These are phyloP conservation scores for Melampsora americana DNA, from an alignment of 1,284 basidiomycete species.

Conservation along the genomic window DNA sequence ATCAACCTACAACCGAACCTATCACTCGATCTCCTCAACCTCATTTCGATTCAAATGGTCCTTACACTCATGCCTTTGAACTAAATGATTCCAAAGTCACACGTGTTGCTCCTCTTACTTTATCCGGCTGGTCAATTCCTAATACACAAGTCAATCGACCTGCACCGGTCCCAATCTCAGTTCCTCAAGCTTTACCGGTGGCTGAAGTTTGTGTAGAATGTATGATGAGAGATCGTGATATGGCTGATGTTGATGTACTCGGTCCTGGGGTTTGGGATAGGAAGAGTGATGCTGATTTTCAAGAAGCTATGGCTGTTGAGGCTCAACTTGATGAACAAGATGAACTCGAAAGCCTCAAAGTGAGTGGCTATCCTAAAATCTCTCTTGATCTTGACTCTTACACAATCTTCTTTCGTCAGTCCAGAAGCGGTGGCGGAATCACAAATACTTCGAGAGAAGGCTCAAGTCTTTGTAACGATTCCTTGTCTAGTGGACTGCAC, in stretches of 20 bases:
- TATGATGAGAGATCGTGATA: constrained; percentile 97
- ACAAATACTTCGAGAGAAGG: not conserved
- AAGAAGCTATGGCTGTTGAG: constrained; percentile 74
- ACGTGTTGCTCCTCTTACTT: constrained; percentile 19
- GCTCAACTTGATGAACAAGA: constrained; percentile 50
- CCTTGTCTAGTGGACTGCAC: constrained; percentile 14
- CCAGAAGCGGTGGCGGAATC: not conserved
- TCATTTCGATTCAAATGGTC: not conserved
- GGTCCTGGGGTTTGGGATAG: constrained; percentile 85
- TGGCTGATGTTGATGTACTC: constrained; percentile 89
- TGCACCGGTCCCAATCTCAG: not conserved
- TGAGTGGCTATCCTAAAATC: constrained; percentile 43
- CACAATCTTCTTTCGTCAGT: constrained; percentile 44
- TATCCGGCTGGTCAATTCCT: not conserved
- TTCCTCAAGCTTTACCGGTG: constrained; percentile 53
- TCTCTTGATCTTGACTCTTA: constrained; percentile 33
- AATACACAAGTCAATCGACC: constrained; percentile 25
- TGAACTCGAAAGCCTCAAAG: constrained; percentile 44
- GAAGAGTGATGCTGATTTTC: constrained; percentile 75
- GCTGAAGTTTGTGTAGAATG: constrained; percentile 90
- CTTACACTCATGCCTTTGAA: constrained; percentile 34
- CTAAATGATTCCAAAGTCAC: constrained; percentile 28
- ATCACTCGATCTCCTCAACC: constrained; percentile 6
- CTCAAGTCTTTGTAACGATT: not conserved
- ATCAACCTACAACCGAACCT: constrained; percentile 3